Evolutionary conservation across 352 stramenopile species (phyloP), one percentile per base, ranked within the genome.

Genomic region (Globisporangium acanthophoron): DNA sequence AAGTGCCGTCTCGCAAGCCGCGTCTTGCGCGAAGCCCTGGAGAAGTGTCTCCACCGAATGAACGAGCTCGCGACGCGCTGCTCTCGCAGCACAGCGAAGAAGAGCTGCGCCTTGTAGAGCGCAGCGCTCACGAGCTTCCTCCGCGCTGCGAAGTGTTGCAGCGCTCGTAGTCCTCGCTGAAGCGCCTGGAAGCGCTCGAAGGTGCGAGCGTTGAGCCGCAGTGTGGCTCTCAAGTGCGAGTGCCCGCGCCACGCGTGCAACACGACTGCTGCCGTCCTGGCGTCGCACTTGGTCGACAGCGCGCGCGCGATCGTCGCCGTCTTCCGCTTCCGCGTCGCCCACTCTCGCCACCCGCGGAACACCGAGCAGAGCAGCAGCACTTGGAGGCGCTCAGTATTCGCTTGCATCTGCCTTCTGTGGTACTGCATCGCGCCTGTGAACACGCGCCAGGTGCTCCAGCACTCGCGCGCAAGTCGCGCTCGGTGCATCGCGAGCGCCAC

Each of bases 331-430:
- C 70, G 71, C 21, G 48, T 49, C 39, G 56, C 75, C 65, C 66
- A 80, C 1, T 58, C 59, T 7, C 43, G 46, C 80, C 80, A 90
- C 37, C 75, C 80, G 21, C 80, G 64, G 43, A 90, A 86, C 0
- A 50, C 59, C 6, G 77, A 87, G 51, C 75, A 88, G 27, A 90
- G 49, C n/a, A 79, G 31, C 29, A 88, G 60, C 1, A 88, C 65
- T 27, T 88, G 77, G 1, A 88, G 67, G 41, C 80, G 62, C 52
- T 90, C 75, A 0, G 78, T 88, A 35, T 77, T 78, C 12, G 68
- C 58, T 33, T 88, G 77, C 1, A 88, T 54, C 20, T 83, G 64
- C 2, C 58, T 54, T 12, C 77, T 66, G 48, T 77, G 65, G 15
- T 31, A 51, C 20, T 50, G 37, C 16, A 83, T 53, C 0, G 53